phyloP scores from a whole-genome alignment of 139 green algal genomes.

The Tetradesmus obliquus region DNA sequence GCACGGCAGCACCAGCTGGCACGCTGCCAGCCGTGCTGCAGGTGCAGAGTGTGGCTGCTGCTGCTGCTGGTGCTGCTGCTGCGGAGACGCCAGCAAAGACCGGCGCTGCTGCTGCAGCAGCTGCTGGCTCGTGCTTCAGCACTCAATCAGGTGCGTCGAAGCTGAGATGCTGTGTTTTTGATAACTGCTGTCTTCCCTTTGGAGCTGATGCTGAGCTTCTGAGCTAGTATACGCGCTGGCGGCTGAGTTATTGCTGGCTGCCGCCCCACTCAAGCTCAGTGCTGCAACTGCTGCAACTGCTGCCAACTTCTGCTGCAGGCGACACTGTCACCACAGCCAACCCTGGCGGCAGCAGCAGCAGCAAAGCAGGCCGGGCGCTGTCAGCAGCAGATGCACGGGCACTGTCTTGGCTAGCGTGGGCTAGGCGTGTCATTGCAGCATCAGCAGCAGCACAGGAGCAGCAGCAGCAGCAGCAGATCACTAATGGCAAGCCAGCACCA shows the following conservation, averaged over 20 bases:
- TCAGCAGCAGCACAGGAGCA: not conserved
- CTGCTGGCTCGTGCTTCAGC: not conserved
- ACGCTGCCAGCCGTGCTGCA: not conserved
- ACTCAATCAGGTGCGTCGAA: conserved; percentile 14
- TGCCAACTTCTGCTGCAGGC: not conserved
- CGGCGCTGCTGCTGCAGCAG: not conserved
- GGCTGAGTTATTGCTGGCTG: too few species aligned
- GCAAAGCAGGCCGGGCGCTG: not conserved
- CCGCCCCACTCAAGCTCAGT: not conserved
- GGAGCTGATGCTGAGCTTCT: too few species aligned
- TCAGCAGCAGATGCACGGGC: conserved; percentile 65
- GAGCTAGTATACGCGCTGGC: too few species aligned
- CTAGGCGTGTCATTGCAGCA: conserved; percentile 50
- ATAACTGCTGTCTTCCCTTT: not conserved
- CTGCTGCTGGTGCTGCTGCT: conserved; percentile 1
- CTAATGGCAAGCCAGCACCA: conserved; percentile 42
- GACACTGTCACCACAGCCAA: conserved; percentile 15
- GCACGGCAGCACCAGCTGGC: conserved; percentile 31
- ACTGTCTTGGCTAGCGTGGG: conserved; percentile 77
- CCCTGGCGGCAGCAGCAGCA: not conserved
- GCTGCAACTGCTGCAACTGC: not conserved
- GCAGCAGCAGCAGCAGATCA: conserved; percentile 37
- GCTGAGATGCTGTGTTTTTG: not conserved
- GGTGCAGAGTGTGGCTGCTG: not conserved
- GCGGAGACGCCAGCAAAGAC: not conserved